Evolutionary conservation across 192 early-diverging fungal genomes (phyloP).

Genomic region (Umbelopsis sp.): DNA sequence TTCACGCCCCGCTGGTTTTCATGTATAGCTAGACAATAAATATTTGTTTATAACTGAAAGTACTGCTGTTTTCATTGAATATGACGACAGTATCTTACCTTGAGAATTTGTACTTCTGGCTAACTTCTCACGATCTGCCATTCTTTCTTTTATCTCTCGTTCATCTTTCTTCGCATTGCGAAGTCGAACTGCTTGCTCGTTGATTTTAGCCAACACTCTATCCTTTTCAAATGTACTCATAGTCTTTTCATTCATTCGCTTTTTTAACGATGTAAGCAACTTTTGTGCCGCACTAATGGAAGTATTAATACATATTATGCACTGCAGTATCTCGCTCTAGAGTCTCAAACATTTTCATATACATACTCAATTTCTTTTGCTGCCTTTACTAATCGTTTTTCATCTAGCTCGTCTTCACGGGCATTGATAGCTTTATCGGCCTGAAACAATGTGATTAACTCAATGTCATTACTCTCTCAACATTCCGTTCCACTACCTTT

Average conservation of each 20-base stretch:
- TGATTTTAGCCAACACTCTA: conserved; percentile 32
- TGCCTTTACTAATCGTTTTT: conserved; percentile 64
- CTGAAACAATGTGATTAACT: conserved; percentile 24
- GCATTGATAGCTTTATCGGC: conserved; percentile 63
- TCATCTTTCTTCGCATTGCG: conserved; percentile 34
- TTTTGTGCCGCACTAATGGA: conserved; percentile 20
- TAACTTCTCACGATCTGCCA: conserved; percentile 26
- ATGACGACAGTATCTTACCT: neutral
- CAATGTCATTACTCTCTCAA: neutral
- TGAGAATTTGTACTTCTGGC: neutral
- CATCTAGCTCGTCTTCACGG: conserved; percentile 63
- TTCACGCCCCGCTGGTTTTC: conserved; percentile 24
- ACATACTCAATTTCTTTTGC: conserved; percentile 59
- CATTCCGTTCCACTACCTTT: conserved; percentile 37
- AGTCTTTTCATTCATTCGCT: conserved; percentile 36
- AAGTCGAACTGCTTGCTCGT: conserved; percentile 37
- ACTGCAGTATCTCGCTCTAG: neutral
- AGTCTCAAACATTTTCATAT: conserved; percentile 17
- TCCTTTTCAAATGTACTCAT: conserved; percentile 32
- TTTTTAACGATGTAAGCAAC: conserved; percentile 39
- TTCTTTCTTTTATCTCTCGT: conserved; percentile 31
- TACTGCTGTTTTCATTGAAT: too few relatives aligned
- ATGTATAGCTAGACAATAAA: conserved; percentile 25
- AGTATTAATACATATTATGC: conserved; percentile 7
- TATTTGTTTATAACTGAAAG: neutral